These are phyloP conservation scores for Hericium rajendrae DNA, from an alignment of 768 basidiomycete genomes.

Conservation along the genomic window DNA sequence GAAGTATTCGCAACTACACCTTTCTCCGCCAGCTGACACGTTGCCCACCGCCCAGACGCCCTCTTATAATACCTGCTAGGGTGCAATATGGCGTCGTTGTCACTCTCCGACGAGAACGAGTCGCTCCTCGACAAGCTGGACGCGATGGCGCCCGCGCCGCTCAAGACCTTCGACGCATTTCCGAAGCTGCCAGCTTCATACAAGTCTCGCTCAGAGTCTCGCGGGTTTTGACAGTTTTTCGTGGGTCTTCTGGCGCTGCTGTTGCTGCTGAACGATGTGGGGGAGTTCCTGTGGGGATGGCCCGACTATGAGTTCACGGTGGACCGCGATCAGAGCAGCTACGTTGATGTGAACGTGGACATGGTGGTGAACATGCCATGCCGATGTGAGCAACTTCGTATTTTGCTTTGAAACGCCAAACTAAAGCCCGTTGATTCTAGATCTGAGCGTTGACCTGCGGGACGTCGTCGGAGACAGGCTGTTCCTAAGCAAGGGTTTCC, in stretches of 20 bases:
- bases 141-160: slow-evolving; percentile 15
- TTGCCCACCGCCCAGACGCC: not conserved
- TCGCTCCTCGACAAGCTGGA: slow-evolving; percentile 21
- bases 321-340: slow-evolving; percentile 50
- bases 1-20: not conserved
- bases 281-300: slow-evolving; percentile 92
- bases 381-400: slow-evolving; percentile 50
- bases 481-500: slow-evolving; percentile 70
- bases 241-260: slow-evolving; percentile 55
- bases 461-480: slow-evolving; percentile 92
- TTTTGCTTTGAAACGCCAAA: not conserved
- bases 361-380: slow-evolving; percentile 91
- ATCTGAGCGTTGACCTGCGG: slow-evolving; percentile 77
- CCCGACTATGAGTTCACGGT: slow-evolving; percentile 85
- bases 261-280: slow-evolving; percentile 79
- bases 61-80: not conserved
- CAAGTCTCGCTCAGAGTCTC: slow-evolving; percentile 18
- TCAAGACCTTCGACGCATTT: slow-evolving; percentile 31
- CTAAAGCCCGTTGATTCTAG: slow-evolving; percentile 28
- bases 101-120: not conserved
- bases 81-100: not conserved
- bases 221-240: slow-evolving; percentile 40
- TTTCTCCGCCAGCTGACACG: not conserved
- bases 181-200: slow-evolving; percentile 29
- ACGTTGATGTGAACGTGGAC: slow-evolving; percentile 84